phyloP scores from a whole-genome alignment of 176 grass and related monocot species.

The Paspalum vaginatum region DNA sequence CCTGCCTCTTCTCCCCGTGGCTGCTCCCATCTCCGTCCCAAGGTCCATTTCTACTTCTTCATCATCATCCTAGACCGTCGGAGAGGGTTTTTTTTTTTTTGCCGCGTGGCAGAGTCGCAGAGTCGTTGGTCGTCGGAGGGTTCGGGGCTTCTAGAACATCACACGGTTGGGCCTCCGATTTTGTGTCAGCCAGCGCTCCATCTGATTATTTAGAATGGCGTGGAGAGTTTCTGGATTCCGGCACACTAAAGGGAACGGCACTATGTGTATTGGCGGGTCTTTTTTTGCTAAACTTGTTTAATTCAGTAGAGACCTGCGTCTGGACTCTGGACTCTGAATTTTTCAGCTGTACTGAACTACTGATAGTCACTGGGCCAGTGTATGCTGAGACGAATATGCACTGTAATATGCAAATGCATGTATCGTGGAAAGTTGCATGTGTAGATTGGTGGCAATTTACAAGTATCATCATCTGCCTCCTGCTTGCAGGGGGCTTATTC shows the following conservation, averaged over 20 bases:
- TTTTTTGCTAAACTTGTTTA: neutral
- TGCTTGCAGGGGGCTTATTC: neutral
- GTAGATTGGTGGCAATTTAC: neutral
- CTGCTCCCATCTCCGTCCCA: neutral
- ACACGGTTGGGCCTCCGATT: neutral
- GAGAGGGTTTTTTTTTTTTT: neutral
- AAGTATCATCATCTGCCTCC: neutral
- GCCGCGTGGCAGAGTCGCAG: neutral
- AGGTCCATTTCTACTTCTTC: neutral
- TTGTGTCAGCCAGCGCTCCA: neutral
- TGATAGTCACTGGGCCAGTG: neutral
- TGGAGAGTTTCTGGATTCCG: neutral
- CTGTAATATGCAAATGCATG: neutral
- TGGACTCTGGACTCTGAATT: neutral
- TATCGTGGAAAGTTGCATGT: neutral
- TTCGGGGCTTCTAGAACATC: neutral
- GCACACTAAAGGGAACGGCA: neutral
- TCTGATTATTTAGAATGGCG: neutral
- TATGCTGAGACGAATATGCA: neutral
- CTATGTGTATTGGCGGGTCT: neutral
- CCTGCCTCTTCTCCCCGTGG: slow-evolving; percentile 15
- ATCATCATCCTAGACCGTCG: neutral
- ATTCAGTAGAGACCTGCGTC: neutral
- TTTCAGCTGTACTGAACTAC: neutral
- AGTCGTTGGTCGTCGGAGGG: neutral